These are phyloP conservation scores for Cinnamomum micranthum DNA, from an alignment of 164 flowering plant genomes.

Conservation along the genomic window DNA sequence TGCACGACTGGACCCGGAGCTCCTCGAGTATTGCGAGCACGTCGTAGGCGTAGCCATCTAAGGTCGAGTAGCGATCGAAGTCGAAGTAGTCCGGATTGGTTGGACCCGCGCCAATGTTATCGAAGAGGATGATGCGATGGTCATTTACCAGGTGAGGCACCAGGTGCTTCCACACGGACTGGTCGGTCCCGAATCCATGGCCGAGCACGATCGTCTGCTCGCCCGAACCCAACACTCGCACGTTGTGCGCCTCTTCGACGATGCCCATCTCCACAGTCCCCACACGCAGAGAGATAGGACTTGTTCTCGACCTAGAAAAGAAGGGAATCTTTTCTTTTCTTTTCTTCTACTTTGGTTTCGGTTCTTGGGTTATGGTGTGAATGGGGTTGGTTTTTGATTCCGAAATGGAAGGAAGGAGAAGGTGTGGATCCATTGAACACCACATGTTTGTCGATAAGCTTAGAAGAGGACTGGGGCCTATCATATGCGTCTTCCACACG, in stretches of 20 bases:
- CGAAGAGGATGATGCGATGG: conserved; percentile 39
- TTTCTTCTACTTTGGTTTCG: not conserved
- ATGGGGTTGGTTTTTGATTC: no score
- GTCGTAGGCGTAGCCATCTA: conserved; percentile 56
- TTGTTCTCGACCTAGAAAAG: no score
- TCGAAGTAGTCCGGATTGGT: conserved; percentile 64
- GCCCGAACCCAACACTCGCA: conserved; percentile 37
- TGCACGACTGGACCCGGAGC: conserved; percentile 52
- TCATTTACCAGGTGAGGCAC: conserved; percentile 42
- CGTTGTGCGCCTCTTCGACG: conserved; percentile 50
- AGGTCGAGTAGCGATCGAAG: conserved; percentile 49
- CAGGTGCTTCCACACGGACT: conserved; percentile 53
- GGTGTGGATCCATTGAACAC: not conserved
- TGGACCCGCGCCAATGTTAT: conserved; percentile 60
- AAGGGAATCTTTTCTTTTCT: not conserved
- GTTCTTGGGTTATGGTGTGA: not conserved
- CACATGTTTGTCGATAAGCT: not conserved
- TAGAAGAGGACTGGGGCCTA: not conserved
- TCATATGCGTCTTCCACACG: no score
- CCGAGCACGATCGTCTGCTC: conserved; percentile 34
- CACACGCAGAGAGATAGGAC: not conserved
- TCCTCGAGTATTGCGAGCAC: conserved; percentile 58
- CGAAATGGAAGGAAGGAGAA: not conserved
- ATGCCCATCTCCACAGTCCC: conserved; percentile 32
- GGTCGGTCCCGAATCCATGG: conserved; percentile 63